phyloP scores from a whole-genome alignment of 1,284 basidiomycete genomes.

The Moniliella sp. region DNA sequence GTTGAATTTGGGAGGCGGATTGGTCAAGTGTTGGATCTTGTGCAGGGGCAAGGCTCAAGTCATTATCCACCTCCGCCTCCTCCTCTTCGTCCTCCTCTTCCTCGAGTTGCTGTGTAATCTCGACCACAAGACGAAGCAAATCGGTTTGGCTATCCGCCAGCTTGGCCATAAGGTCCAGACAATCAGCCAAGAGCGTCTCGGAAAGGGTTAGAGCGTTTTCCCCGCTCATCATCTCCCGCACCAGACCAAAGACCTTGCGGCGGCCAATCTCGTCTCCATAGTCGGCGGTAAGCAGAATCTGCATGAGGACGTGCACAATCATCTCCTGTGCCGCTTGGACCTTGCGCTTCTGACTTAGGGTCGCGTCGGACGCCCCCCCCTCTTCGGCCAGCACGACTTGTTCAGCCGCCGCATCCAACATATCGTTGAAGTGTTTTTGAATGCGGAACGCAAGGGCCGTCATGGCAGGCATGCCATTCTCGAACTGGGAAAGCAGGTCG shows the following conservation, averaged over 20 bases:
- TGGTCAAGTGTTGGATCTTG: not conserved
- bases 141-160: constrained; percentile 69
- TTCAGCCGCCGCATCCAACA: constrained; percentile 11
- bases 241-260: constrained; percentile 54
- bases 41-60: constrained; percentile 1
- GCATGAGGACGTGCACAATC: constrained; percentile 57
- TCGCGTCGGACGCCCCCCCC: too few relatives aligned
- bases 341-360: not conserved
- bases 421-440: constrained; percentile 41
- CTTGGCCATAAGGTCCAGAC: constrained; percentile 65
- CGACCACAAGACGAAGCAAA: constrained; percentile 76
- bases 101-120: constrained; percentile 49
- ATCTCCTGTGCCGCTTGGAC: not conserved
- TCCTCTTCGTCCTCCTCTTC: constrained; percentile 33
- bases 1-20: not conserved
- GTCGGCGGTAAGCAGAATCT: constrained; percentile 61
- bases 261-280: constrained; percentile 86
- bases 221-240: constrained; percentile 45
- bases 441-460: constrained; percentile 69
- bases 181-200: constrained; percentile 52
- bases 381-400: too few relatives aligned
- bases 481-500: constrained; percentile 47
- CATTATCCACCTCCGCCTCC: constrained; percentile 17
- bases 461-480: constrained; percentile 61
- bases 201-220: constrained; percentile 44